Evolutionary conservation across 2,329 filamentous ascomycete species (phyloP), one percentile per base, ranked within the genome.

Genomic region (Myrmaecium sp.): DNA sequence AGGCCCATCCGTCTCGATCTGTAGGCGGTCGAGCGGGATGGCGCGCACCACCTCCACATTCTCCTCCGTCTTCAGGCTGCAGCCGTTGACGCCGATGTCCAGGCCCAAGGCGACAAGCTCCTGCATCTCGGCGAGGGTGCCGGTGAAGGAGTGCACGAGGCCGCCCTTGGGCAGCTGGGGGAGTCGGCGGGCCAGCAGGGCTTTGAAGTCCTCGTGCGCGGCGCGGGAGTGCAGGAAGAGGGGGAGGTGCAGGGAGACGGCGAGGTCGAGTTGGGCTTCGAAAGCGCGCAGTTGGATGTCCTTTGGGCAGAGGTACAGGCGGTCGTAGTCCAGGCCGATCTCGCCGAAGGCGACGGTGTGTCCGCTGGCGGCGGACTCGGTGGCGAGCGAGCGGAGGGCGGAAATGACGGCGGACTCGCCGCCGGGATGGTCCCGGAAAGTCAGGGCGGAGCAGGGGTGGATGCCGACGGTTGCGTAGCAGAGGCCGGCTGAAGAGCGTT

Each of bases 1-100:
- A 3, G 89, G 89, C 3, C 89, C 89, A 47, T 98, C 89, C 0
- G 89, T 98, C 62, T 98, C 89, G 25, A 98, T 71, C 66, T 95
- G 91, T 28, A 98, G 52, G 24, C 74, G 59, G 30, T 84, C 72
- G 7, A 98, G 57, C 7, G 74, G 77, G 20, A 95, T 71, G 33
- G 75, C 68, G 35, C 66, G 71, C 7, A 94, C 82, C 3, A 94
- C 84, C 9, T 68, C 74, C 21, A 92, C 69, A 41, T 95, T 98
- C 47, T 93, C 82, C 7, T 66, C 74, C 5, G 82, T 95, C 63
- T 95, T 98, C 60, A 98, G 69, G 42, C 80, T 91, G 52, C 89
- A 98, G 4, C 89, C 89, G 46, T 98, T 98, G 33, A 94, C 70
- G n/a, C 89, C 86, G 33, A 98, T 74, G 52, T 93, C 76, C 28